Evolutionary conservation across 805 yeast genomes (phyloP).

Genomic region (Candida loeiensis): DNA sequence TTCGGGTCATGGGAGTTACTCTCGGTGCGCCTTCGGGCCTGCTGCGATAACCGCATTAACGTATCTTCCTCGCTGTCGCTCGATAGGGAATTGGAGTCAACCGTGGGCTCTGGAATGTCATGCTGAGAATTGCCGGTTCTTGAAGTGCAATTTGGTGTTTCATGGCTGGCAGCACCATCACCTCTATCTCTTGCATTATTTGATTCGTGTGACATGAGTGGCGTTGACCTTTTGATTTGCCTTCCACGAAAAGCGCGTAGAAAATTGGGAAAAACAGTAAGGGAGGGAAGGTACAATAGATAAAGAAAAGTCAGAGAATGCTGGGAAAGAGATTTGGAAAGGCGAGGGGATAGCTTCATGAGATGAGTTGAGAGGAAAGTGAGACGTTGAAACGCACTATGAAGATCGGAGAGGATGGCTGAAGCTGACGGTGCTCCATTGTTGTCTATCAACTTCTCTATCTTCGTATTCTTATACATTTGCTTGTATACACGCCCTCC

Average conservation of each 20-base stretch:
- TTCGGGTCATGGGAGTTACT: slow-evolving; percentile 2
- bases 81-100: neutral
- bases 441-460: no score
- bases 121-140: no score
- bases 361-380: no score
- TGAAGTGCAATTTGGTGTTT: no score
- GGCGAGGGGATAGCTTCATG: no score
- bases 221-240: neutral
- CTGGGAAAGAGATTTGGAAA: no score
- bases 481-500: no score
- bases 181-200: neutral
- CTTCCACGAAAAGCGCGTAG: neutral
- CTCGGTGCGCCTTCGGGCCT: slow-evolving; percentile 25
- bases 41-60: slow-evolving; percentile 39
- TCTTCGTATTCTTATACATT: no score
- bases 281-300: no score
- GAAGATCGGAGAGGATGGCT: no score
- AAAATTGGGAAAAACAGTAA: neutral
- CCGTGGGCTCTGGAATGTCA: neutral
- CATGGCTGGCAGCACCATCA: neutral
- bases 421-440: no score
- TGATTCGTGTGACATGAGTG: neutral
- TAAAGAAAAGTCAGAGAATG: neutral
- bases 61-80: slow-evolving; percentile 21
- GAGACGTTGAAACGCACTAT: no score